phyloP scores from a whole-genome alignment of 345 rosid species.

The Psidium guajava region DNA sequence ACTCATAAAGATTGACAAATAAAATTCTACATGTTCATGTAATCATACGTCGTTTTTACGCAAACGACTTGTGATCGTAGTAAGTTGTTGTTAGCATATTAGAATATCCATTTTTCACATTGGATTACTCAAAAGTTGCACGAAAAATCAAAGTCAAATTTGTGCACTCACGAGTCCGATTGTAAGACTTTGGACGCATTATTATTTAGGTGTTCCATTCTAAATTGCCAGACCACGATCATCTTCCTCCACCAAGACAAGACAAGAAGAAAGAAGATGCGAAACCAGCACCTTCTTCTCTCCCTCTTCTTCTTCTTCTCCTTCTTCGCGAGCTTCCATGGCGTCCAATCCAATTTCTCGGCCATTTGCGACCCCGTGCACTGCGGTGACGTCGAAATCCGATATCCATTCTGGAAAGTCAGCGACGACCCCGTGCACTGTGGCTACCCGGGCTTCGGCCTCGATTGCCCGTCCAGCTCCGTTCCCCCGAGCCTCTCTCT shows the following conservation, averaged over 20 bases:
- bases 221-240: not conserved
- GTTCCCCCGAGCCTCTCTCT: not conserved
- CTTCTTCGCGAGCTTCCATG: not conserved
- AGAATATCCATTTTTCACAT: no score
- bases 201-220: not conserved
- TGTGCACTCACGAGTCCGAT: not conserved
- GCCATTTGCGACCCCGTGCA: not conserved
- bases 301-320: not conserved
- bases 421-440: not conserved
- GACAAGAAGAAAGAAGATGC: not conserved
- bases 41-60: not conserved
- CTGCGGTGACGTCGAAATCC: not conserved
- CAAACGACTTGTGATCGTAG: not conserved
- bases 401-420: accelerated
- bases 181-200: not conserved
- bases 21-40: not conserved
- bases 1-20: accelerated
- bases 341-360: not conserved
- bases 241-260: not conserved
- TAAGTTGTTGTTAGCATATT: no score
- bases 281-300: not conserved
- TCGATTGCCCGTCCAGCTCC: not conserved
- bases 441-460: slow-evolving; percentile 13
- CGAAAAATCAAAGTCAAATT: not conserved
- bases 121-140: not conserved